Evolutionary conservation across 179 eudicot species (phyloP).

Genomic region (Vitellaria paradoxa): DNA sequence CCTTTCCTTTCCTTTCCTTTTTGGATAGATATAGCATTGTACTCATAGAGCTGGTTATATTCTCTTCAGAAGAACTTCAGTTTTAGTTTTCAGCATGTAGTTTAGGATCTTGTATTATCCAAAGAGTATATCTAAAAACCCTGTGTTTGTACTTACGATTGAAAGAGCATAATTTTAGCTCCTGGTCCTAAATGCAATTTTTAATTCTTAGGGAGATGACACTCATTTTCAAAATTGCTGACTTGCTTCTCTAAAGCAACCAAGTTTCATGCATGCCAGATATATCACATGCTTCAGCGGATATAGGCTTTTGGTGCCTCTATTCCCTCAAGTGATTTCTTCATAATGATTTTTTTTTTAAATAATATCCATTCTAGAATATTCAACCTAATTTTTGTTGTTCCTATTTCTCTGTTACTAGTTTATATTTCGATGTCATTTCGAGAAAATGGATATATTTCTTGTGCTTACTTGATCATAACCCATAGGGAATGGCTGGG

Average conservation of each 20-base stretch:
- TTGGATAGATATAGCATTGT: no score
- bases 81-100: no score
- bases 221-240: background rate
- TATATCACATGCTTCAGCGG: background rate
- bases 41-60: no score
- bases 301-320: background rate
- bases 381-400: no score
- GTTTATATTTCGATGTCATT: background rate
- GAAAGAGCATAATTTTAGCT: background rate
- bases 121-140: background rate
- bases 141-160: background rate
- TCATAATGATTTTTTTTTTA: background rate
- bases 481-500: slow-evolving; percentile 42
- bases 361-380: background rate
- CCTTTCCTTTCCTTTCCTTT: no score
- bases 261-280: background rate
- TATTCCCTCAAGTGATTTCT: background rate
- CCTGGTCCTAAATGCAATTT: background rate
- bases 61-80: no score
- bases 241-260: background rate
- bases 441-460: background rate
- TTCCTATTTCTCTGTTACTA: background rate
- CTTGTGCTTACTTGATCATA: background rate
- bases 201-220: background rate
- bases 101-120: no score